Base-by-base conservation (phyloP, 176 grass and related monocot species). In the Bolboschoenus planiculmis region DNA sequence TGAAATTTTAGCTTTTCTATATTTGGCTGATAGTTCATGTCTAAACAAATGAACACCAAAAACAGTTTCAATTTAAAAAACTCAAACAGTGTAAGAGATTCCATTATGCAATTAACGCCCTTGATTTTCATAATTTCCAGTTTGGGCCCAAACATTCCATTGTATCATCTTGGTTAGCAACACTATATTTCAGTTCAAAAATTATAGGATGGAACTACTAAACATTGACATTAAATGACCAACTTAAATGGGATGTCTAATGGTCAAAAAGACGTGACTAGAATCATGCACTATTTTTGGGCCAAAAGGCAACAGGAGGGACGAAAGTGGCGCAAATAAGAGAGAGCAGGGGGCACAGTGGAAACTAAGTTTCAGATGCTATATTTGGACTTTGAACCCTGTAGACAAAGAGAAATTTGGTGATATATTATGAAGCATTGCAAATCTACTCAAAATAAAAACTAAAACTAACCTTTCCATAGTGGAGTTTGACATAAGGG, bases 401-500 rank as follows among this genome's bases (percentile, higher is more conserved):
- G 65, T 68, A 9, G 34, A 68, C 16, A 68, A 40, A 78, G 53
- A 53, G 21, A 78, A 78, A 36, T 3, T 34, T 4, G 2, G 53
- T 79, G 73, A 48, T 54, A 47, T 2, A 31, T 36, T 20, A 57
- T 57, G n/a, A 34, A 39, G 29, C 30, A 79, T 55, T 57, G 48
- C 0, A 10, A 56, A 46, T 53, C 7, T 56, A 47, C 14, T 30
- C 8, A 59, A 56, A 55, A 43, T 80, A 47, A 81, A 20, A 18
- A 63, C 26, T 46, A 61, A 33, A 75, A 60, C 62, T 83, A 84
- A 99, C 96, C 91, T 99, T 99, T 85, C 93, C 96, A 15, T 95
- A 99, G 33, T 99, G 84, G 71, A 99, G 70, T 82, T 99, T 99
- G 62, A 93, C 86, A 83, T 93, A 99, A 77, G 92, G 91, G 64